Evolutionary conservation across 179 eudicot species (phyloP), one percentile per base, ranked within the genome.

Genomic region (Pouteria campechiana): DNA sequence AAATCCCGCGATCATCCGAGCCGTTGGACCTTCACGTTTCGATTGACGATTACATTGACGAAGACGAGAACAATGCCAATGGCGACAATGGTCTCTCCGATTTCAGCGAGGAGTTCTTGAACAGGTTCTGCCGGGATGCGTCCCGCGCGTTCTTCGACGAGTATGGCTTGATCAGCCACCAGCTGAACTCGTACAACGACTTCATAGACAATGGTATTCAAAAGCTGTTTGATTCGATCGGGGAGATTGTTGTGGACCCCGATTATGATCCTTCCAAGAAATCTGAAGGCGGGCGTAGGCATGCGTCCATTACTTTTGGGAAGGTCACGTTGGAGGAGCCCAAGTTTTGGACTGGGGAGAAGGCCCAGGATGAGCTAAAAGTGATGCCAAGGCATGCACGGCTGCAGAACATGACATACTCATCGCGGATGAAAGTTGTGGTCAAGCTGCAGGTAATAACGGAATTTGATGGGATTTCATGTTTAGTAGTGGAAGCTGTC

Each of bases 401-500:
- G 27, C 81, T 89, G 16, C 97, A 89, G 42, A 81, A 85, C 48
- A 85, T 89, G 95, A 89, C 97, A 8, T 89, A 89, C 49, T 78
- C 95, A 5, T 72, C 97, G 3, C 65, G 81, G 44, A 48, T 89
- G 51, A 81, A 65, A 63, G 89, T 89, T 2, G 66, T 81, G 44
- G 57, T 78, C 21, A 64, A 58, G 41, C 60, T 74, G 61, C 59
- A 83, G 96, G 94, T 74, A 9, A 28, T 12, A n/a, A n/a, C n/a
- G n/a, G n/a, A n/a, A n/a, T n/a, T n/a, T n/a, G n/a, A n/a, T n/a
- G n/a, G n/a, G n/a, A n/a, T n/a, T n/a, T n/a, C n/a, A n/a, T n/a
- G n/a, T n/a, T n/a, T n/a, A n/a, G n/a, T n/a, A n/a, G n/a, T n/a
- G n/a, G n/a, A n/a, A n/a, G n/a, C n/a, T n/a, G n/a, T n/a, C n/a